Percentiles rank a stretch among this genome's conserved stretches.
Evolutionary conservation across 257 asterid genomes (phyloP).

Genomic region (Plantago major): DNA sequence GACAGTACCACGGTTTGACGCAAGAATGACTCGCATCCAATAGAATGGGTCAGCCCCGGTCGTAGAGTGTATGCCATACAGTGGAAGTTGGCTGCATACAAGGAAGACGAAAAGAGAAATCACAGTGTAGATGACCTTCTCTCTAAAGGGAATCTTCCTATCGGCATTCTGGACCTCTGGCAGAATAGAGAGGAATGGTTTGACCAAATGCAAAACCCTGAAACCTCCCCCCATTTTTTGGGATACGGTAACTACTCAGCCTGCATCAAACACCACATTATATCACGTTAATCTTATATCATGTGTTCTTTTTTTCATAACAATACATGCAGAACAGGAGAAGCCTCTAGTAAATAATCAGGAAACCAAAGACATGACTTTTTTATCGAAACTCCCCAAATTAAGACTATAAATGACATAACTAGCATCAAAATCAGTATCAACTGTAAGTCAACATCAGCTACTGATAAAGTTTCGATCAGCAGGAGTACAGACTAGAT

Average conservation of each 20-base stretch:
- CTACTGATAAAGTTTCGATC: no score
- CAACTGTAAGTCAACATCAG: no score
- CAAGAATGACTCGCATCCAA: constrained; percentile 76
- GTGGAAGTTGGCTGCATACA: constrained; percentile 72
- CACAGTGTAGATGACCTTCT: constrained; percentile 59
- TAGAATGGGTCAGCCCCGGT: constrained; percentile 74
- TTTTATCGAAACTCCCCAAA: no score
- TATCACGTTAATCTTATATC: neutral
- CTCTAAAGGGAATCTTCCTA: constrained; percentile 60
- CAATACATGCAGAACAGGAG: neutral
- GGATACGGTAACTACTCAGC: constrained; percentile 15
- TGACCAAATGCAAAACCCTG: constrained; percentile 67
- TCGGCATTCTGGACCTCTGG: constrained; percentile 74
- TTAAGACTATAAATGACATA: no score
- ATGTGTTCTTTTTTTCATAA: neutral
- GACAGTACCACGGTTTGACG: constrained; percentile 68
- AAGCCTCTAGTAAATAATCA: neutral
- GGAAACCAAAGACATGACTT: no score
- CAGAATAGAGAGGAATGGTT: constrained; percentile 58
- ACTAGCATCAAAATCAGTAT: no score
- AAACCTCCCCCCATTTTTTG: constrained; percentile 69
- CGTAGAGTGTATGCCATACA: constrained; percentile 66
- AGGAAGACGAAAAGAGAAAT: constrained; percentile 54
- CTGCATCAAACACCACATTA: constrained; percentile 23
- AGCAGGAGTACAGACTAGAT: no score